Evolutionary conservation across 257 asterid species (phyloP).

Genomic region (Thymus mandschuricus): DNA sequence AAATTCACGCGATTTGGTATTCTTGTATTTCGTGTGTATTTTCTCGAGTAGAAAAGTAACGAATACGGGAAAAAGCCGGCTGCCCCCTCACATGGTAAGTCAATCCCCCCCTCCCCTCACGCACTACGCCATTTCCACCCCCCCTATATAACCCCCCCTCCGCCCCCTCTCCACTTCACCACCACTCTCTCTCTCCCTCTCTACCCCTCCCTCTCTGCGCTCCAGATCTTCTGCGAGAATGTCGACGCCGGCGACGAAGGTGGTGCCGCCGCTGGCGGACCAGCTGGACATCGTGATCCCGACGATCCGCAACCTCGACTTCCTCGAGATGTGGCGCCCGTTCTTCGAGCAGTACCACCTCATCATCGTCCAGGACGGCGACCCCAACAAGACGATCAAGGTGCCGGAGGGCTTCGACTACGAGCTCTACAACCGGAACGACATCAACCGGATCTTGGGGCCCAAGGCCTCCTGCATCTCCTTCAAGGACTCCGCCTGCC

Average conservation of each 20-base stretch:
- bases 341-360: conserved; percentile 52
- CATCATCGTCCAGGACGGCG: conserved; percentile 59
- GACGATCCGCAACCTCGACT: conserved; percentile 52
- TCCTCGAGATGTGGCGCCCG: conserved; percentile 56
- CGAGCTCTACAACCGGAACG: conserved; percentile 57
- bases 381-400: conserved; percentile 40
- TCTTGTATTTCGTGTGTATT: background rate
- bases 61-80: background rate
- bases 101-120: background rate
- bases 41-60: background rate
- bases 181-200: conserved; percentile 17
- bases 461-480: conserved; percentile 64
- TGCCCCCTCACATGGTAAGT: conserved; percentile 12
- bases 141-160: conserved; percentile 34
- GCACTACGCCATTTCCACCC: conserved; percentile 25
- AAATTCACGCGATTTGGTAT: background rate
- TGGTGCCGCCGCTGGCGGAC: conserved; percentile 51
- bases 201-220: conserved; percentile 13
- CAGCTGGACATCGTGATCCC: conserved; percentile 56
- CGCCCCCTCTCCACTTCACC: conserved; percentile 19
- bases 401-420: conserved; percentile 56
- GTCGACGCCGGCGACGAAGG: conserved; percentile 44
- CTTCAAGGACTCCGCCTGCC: conserved; percentile 60
- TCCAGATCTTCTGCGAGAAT: conserved; percentile 17
- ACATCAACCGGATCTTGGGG: conserved; percentile 53